These are phyloP conservation scores for Helotiales sp. DNA, from an alignment of 2,329 filamentous ascomycete species.

Conservation along the genomic window DNA sequence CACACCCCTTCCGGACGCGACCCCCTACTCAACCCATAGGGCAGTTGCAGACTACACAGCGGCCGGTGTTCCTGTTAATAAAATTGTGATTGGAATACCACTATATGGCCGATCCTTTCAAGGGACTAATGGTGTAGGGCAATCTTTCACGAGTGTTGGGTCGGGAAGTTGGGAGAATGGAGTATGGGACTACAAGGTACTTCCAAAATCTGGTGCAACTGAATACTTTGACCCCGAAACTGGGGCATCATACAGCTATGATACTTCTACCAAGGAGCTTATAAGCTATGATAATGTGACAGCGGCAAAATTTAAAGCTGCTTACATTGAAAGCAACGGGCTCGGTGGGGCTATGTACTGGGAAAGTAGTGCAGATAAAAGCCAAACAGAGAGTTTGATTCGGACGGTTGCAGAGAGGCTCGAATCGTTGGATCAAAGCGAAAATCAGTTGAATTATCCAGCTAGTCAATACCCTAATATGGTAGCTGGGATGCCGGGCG, in stretches of 20 bases:
- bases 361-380: constrained; percentile 74
- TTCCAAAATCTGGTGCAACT: constrained; percentile 64
- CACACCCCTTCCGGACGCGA: too few relatives aligned
- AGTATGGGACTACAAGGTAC: constrained; percentile 79
- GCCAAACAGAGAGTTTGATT: constrained; percentile 63
- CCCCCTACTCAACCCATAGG: constrained; percentile 69
- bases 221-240: constrained; percentile 54
- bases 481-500: constrained; percentile 42
- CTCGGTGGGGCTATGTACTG: constrained; percentile 84
- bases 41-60: constrained; percentile 66
- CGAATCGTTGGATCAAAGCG: constrained; percentile 48
- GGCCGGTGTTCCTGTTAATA: constrained; percentile 58
- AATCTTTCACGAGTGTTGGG: constrained; percentile 57
- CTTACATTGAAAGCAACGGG: constrained; percentile 45
- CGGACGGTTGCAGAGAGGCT: constrained; percentile 49
- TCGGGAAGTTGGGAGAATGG: constrained; percentile 71
- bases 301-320: constrained; percentile 45
- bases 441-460: constrained; percentile 58
- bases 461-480: constrained; percentile 58
- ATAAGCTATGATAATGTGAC: constrained; percentile 65
- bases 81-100: constrained; percentile 79
- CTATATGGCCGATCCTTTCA: constrained; percentile 76
- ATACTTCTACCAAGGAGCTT: constrained; percentile 61
- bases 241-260: constrained; percentile 74
- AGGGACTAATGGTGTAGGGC: constrained; percentile 68